These are phyloP conservation scores for Taphrina flavorubra DNA, from an alignment of 1,139 yeast genomes.

Conservation along the genomic window DNA sequence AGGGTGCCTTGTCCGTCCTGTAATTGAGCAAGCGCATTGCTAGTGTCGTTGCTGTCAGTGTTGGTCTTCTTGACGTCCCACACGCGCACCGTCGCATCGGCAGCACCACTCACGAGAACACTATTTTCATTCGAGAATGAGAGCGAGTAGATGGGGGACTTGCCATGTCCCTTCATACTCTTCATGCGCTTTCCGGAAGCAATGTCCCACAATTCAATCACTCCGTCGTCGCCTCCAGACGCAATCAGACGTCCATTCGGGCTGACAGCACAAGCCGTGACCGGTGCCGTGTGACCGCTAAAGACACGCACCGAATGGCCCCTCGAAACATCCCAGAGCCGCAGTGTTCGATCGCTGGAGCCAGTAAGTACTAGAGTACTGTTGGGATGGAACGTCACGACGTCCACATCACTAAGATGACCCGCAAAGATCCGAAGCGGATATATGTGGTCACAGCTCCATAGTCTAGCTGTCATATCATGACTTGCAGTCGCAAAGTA, in stretches of 20 bases:
- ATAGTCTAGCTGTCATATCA: slow-evolving; percentile 94
- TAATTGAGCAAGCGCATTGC: slow-evolving; percentile 80
- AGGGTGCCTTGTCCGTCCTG: slow-evolving; percentile 46
- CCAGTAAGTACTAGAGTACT: slow-evolving; percentile 94
- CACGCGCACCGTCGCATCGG: slow-evolving; percentile 89
- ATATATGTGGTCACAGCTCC: slow-evolving; percentile 98
- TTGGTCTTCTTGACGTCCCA: slow-evolving; percentile 95
- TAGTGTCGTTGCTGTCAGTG: slow-evolving; percentile 59
- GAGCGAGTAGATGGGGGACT: slow-evolving; percentile 80
- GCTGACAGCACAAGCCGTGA: slow-evolving; percentile 82
- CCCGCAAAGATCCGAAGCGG: slow-evolving; percentile 97
- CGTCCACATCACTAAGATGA: slow-evolving; percentile 91
- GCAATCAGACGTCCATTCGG: slow-evolving; percentile 98
- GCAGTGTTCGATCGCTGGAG: slow-evolving; percentile 89
- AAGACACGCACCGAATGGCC: slow-evolving; percentile 94
- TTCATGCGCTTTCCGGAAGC: slow-evolving; percentile 82
- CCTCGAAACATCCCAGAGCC: slow-evolving; percentile 96
- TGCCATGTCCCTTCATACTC: slow-evolving; percentile 82
- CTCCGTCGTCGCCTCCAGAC: slow-evolving; percentile 82
- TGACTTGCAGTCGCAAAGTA: slow-evolving; percentile 97
- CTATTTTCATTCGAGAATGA: slow-evolving; percentile 87
- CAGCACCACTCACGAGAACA: slow-evolving; percentile 88
- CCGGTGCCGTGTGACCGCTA: slow-evolving; percentile 89
- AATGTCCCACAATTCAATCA: slow-evolving; percentile 90
- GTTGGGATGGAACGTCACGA: slow-evolving; percentile 91